Evolutionary conservation across 352 stramenopile species (phyloP).

Genomic region (Phytophthora brassicae): DNA sequence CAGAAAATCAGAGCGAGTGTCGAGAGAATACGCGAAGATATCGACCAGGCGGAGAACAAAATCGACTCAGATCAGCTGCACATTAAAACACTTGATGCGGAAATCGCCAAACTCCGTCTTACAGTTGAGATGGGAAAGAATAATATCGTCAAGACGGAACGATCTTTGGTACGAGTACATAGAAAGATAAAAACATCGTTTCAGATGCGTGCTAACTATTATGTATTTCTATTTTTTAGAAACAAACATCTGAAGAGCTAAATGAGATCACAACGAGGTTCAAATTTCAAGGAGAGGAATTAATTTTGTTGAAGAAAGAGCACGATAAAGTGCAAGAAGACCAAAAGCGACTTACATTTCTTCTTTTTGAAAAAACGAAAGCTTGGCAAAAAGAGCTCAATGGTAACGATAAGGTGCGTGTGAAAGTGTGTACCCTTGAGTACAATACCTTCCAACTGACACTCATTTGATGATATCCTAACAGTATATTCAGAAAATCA

Average conservation of each 20-base stretch:
- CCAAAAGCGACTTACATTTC: conserved; percentile 50
- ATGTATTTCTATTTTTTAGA: too few relatives aligned
- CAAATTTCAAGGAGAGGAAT: conserved; percentile 35
- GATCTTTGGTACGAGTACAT: conserved; percentile 39
- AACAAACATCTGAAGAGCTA: conserved; percentile 57
- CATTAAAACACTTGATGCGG: conserved; percentile 62
- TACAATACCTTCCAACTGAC: not conserved
- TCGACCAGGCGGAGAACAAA: conserved; percentile 70
- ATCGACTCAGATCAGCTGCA: conserved; percentile 71
- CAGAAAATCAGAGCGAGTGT: conserved; percentile 48
- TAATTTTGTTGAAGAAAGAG: conserved; percentile 33
- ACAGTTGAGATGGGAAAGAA: conserved; percentile 65
- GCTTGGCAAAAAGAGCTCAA: conserved; percentile 69
- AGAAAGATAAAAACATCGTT: not conserved
- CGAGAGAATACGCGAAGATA: conserved; percentile 47
- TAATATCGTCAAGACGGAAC: conserved; percentile 48
- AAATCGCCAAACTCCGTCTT: conserved; percentile 63
- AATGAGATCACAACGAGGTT: conserved; percentile 36
- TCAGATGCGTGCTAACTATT: too few relatives aligned
- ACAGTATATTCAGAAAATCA: conserved; percentile 54
- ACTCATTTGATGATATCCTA: not conserved
- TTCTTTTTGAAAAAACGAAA: conserved; percentile 76
- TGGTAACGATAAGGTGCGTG: conserved; percentile 48
- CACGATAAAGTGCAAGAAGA: conserved; percentile 51
- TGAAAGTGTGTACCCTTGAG: too few relatives aligned